These are phyloP conservation scores for Closterium sp. DNA, from an alignment of 139 green algal genomes.

Conservation along the genomic window DNA sequence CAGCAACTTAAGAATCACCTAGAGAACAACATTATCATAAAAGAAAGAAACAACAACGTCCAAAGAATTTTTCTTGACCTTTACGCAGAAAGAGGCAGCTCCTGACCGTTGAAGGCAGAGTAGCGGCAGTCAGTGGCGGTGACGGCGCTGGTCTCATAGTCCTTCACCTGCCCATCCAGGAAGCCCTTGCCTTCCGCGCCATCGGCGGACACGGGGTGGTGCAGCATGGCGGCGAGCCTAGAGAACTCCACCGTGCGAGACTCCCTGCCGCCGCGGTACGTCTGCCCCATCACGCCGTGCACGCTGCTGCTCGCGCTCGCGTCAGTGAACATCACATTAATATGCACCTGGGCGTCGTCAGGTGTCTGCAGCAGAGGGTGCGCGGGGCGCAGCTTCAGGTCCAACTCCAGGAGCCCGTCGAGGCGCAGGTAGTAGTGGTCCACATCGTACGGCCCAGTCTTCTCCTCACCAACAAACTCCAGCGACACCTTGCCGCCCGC, in stretches of 20 bases:
- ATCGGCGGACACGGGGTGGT: slow-evolving; percentile 1
- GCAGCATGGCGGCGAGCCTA: not conserved
- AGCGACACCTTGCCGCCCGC: not conserved
- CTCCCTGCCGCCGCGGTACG: not conserved
- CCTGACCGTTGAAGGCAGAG: not conserved
- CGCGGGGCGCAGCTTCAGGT: not conserved
- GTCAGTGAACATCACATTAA: slow-evolving; percentile 4
- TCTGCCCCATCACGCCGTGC: slow-evolving; percentile 7
- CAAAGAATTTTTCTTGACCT: not conserved
- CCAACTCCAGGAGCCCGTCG: slow-evolving; percentile 2
- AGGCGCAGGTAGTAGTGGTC: slow-evolving; percentile 1
- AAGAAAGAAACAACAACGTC: too few species aligned
- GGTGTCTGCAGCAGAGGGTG: not conserved
- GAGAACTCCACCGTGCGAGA: not conserved
- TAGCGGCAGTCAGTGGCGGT: not conserved
- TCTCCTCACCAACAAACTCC: not conserved
- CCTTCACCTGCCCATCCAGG: slow-evolving; percentile 17
- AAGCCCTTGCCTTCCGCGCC: slow-evolving; percentile 19
- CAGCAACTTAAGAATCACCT: too few species aligned
- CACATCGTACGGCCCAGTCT: not conserved
- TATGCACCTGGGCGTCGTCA: slow-evolving; percentile 18
- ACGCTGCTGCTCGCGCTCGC: not conserved
- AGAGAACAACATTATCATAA: too few species aligned
- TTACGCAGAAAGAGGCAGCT: not conserved
- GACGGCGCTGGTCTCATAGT: slow-evolving; percentile 3